Evolutionary conservation across 768 basidiomycete genomes (phyloP).

Genomic region (Boletus vermiculosoides): DNA sequence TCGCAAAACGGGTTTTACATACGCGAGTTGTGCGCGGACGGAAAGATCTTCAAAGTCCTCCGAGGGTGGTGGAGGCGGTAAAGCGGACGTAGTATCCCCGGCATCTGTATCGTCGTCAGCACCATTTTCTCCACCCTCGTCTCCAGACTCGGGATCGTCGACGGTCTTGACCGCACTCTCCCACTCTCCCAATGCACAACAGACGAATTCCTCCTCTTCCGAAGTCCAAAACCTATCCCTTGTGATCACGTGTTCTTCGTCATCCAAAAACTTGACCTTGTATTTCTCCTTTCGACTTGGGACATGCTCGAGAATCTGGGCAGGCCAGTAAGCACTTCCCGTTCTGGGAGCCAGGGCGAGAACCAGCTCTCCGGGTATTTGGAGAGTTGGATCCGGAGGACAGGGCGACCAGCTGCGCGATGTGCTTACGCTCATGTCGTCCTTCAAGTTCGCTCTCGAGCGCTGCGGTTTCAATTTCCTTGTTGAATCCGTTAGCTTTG

Average conservation of each 20-base stretch:
- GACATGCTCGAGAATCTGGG: conserved; percentile 52
- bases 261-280: conserved; percentile 59
- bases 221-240: conserved; percentile 57
- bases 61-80: conserved; percentile 42
- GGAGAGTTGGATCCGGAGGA: conserved; percentile 45
- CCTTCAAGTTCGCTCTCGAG: conserved; percentile 19
- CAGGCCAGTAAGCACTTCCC: conserved; percentile 61
- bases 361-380: conserved; percentile 68
- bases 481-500: conserved; percentile 9
- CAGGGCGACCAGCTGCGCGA: conserved; percentile 38
- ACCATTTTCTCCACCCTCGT: conserved; percentile 25
- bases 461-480: conserved; percentile 16
- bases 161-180: conserved; percentile 40
- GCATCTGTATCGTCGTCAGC: conserved; percentile 38
- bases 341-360: conserved; percentile 43
- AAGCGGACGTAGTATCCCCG: conserved; percentile 17
- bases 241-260: conserved; percentile 37
- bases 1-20: conserved; percentile 59
- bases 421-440: conserved; percentile 8
- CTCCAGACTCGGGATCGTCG: conserved; percentile 31
- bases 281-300: conserved; percentile 47
- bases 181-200: conserved; percentile 61
- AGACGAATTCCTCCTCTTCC: conserved; percentile 59
- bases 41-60: conserved; percentile 47
- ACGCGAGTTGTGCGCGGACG: conserved; percentile 60